These are phyloP conservation scores for Yamagishiella unicocca DNA, from an alignment of 139 green algal genomes.

Conservation along the genomic window DNA sequence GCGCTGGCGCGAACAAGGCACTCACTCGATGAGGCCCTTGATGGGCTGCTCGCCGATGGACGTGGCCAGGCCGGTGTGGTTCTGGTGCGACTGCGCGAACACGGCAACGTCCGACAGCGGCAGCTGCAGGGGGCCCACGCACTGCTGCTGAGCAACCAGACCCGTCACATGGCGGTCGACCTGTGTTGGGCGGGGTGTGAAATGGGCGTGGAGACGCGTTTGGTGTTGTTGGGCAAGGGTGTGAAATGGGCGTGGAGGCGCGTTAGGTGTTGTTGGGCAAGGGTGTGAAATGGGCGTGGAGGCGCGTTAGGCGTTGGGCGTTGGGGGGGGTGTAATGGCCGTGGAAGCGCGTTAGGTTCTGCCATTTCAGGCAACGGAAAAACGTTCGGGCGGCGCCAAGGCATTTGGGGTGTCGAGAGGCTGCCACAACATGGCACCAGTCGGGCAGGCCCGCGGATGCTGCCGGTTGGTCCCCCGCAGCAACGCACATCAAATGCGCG, in stretches of 20 bases:
- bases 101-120: slow-evolving; percentile 94
- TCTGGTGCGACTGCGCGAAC: slow-evolving; percentile 88
- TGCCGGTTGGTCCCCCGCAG: too few species aligned
- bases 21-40: slow-evolving; percentile 92
- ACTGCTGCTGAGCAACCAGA: slow-evolving; percentile 98
- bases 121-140: slow-evolving; percentile 93
- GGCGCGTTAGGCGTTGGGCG: too few species aligned
- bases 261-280: neutral
- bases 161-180: slow-evolving; percentile 67
- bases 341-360: too few species aligned
- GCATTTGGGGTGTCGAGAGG: too few species aligned
- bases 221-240: too few species aligned
- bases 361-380: too few species aligned
- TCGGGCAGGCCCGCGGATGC: neutral
- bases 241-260: neutral
- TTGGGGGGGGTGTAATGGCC: too few species aligned
- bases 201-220: neutral
- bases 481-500: too few species aligned
- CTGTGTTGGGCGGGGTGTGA: neutral
- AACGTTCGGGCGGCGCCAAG: too few species aligned
- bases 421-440: too few species aligned
- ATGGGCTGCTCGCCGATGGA: slow-evolving; percentile 97
- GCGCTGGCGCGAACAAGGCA: too few species aligned
- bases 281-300: neutral
- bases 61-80: slow-evolving; percentile 87